Percentiles rank a stretch among this genome's conserved stretches.
Conservation (phyloP, 352 stramenopile genomes). For the Globisporangium solare region DNA sequence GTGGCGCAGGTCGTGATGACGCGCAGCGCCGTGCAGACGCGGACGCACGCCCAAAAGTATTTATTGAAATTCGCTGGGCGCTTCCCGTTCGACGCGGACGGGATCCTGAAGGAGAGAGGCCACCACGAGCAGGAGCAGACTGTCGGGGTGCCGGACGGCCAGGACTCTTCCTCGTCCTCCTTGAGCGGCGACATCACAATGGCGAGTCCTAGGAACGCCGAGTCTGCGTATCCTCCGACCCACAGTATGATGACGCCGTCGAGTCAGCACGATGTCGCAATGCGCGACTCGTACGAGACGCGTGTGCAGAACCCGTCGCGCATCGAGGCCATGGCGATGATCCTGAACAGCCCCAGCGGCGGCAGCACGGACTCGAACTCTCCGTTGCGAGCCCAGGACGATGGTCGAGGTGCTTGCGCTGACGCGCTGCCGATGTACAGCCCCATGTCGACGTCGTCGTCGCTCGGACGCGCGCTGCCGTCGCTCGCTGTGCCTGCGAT, state of each 20-base stretch:
- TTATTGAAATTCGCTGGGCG: slow-evolving; percentile 89
- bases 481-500: slow-evolving; percentile 14
- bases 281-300: slow-evolving; percentile 28
- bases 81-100: slow-evolving; percentile 64
- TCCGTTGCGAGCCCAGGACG: not conserved
- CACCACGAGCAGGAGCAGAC: slow-evolving; percentile 19
- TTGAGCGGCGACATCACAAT: not conserved
- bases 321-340: slow-evolving; percentile 66
- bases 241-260: slow-evolving; percentile 9
- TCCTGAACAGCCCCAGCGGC: slow-evolving; percentile 53
- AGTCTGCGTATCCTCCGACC: not conserved
- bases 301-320: slow-evolving; percentile 11
- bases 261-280: not conserved
- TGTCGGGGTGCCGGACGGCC: not conserved
- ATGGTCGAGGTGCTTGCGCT: not conserved
- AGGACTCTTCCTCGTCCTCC: not conserved
- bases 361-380: slow-evolving; percentile 6
- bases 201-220: not conserved
- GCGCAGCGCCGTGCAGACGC: slow-evolving; percentile 83
- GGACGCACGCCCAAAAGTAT: slow-evolving; percentile 90
- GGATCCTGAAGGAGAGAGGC: slow-evolving; percentile 27
- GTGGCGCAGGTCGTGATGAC: slow-evolving; percentile 81
- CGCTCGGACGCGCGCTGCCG: slow-evolving; percentile 17
- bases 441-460: slow-evolving; percentile 14
- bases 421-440: slow-evolving; percentile 14